Evolutionary conservation across 2,329 filamentous ascomycete species (phyloP).

Genomic region (Colletotrichum cordylinicola): DNA sequence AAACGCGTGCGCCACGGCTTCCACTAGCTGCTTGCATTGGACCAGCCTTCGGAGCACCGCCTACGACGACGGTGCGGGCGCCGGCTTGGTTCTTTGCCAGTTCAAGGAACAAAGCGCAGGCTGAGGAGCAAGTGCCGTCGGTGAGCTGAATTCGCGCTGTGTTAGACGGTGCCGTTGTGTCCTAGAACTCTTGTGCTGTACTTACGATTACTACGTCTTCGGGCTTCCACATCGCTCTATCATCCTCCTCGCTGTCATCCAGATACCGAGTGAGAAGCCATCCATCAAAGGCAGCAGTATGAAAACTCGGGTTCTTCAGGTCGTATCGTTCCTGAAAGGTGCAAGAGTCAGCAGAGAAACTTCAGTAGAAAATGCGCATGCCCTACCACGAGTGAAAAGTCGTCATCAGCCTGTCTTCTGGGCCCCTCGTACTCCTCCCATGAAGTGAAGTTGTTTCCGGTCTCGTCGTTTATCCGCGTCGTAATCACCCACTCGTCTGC

Average conservation of each 20-base stretch:
- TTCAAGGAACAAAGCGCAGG: conserved; percentile 63
- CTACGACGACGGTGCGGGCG: conserved; percentile 62
- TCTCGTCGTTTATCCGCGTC: neutral
- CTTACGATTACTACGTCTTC: neutral
- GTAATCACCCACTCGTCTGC: neutral
- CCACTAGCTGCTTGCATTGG: conserved; percentile 65
- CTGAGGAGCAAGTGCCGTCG: conserved; percentile 64
- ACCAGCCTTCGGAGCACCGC: conserved; percentile 54
- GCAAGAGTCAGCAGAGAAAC: neutral
- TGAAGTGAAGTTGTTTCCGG: neutral
- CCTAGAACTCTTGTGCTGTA: rapidly evolving
- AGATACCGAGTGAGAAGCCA: neutral
- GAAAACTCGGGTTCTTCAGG: neutral
- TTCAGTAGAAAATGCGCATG: too few species aligned
- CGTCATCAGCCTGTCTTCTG: neutral
- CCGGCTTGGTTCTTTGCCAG: conserved; percentile 56
- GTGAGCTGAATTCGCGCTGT: conserved; percentile 33
- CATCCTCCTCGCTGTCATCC: neutral
- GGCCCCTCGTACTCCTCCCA: conserved; percentile 6
- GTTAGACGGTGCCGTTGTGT: neutral
- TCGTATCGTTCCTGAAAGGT: neutral
- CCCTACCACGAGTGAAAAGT: neutral
- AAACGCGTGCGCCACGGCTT: conserved; percentile 55
- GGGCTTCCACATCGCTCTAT: neutral
- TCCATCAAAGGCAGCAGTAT: neutral